phyloP scores from a whole-genome alignment of 2,329 filamentous ascomycete species.

The Arachnopeziza araneosa region DNA sequence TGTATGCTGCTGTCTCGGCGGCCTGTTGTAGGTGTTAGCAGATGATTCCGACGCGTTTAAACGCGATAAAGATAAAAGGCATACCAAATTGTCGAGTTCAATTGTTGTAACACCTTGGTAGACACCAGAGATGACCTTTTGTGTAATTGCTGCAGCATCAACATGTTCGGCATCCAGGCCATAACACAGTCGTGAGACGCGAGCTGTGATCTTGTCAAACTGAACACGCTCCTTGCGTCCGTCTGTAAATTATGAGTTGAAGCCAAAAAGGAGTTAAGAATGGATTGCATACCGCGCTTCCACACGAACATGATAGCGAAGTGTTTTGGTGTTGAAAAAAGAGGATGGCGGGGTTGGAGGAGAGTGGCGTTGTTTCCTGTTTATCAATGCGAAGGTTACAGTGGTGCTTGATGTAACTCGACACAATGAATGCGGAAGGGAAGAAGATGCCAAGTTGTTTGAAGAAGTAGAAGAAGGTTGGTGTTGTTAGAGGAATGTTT shows the following conservation, averaged over 20 bases:
- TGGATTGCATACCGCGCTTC: conserved; percentile 31
- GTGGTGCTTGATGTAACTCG: not conserved
- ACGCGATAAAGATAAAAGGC: conserved; percentile 32
- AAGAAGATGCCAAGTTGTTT: not conserved
- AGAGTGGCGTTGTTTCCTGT: not conserved
- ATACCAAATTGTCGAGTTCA: conserved; percentile 92
- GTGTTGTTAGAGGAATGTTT: not conserved
- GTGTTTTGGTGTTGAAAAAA: conserved; percentile 7
- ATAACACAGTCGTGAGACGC: conserved; percentile 96
- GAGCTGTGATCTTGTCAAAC: conserved; percentile 99
- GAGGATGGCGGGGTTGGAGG: conserved; percentile 10
- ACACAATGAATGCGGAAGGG: not conserved
- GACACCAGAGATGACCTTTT: conserved; percentile 98
- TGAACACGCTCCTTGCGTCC: conserved; percentile 99
- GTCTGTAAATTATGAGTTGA: conserved; percentile 50
- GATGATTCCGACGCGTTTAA: conserved; percentile 15
- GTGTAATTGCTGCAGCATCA: conserved; percentile 95
- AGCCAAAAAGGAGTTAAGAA: not conserved
- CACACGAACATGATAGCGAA: conserved; percentile 31
- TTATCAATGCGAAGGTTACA: not conserved
- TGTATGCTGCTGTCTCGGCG: conserved; percentile 97
- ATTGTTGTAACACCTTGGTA: conserved; percentile 97
- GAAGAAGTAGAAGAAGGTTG: not conserved
- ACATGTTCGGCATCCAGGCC: conserved; percentile 93
- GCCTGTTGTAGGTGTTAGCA: conserved; percentile 52